Evolutionary conservation across 139 green algal species (phyloP).

Genomic region (Chlamydomonas schloesseri): DNA sequence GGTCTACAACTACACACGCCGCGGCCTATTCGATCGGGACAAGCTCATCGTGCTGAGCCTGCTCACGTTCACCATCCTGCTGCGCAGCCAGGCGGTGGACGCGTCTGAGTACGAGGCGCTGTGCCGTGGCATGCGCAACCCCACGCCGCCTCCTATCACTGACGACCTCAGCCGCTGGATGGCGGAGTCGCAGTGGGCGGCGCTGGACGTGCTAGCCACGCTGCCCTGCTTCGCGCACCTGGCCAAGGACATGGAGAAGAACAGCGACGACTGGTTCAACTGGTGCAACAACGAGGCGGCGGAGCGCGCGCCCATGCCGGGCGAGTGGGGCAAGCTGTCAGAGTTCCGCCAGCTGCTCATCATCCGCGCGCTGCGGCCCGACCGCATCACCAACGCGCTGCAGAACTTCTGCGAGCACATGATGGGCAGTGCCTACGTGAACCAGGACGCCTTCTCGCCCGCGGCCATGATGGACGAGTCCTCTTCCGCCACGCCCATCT

Average conservation of each 20-base stretch:
- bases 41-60: conserved; percentile 89
- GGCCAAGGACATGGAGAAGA: conserved; percentile 90
- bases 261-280: conserved; percentile 81
- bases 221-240: conserved; percentile 72
- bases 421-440: conserved; percentile 77
- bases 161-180: conserved; percentile 88
- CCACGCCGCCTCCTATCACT: conserved; percentile 76
- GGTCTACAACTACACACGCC: conserved; percentile 89
- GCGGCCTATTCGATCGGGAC: conserved; percentile 90
- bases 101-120: conserved; percentile 82
- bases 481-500: conserved; percentile 80
- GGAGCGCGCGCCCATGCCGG: conserved; percentile 79
- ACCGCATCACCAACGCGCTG: conserved; percentile 87
- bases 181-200: conserved; percentile 83
- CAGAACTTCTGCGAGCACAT: conserved; percentile 67
- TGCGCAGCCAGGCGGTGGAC: conserved; percentile 73
- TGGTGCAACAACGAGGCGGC: conserved; percentile 79
- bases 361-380: conserved; percentile 80
- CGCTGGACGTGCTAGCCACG: conserved; percentile 77
- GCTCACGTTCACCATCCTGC: conserved; percentile 82
- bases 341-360: conserved; percentile 84
- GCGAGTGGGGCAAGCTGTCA: conserved; percentile 80
- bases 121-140: conserved; percentile 72
- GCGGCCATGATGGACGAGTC: conserved; percentile 79
- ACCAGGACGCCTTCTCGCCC: conserved; percentile 83